Base-by-base conservation (phyloP, 1,139 yeast species). In the Geotrichum restrictum region DNA sequence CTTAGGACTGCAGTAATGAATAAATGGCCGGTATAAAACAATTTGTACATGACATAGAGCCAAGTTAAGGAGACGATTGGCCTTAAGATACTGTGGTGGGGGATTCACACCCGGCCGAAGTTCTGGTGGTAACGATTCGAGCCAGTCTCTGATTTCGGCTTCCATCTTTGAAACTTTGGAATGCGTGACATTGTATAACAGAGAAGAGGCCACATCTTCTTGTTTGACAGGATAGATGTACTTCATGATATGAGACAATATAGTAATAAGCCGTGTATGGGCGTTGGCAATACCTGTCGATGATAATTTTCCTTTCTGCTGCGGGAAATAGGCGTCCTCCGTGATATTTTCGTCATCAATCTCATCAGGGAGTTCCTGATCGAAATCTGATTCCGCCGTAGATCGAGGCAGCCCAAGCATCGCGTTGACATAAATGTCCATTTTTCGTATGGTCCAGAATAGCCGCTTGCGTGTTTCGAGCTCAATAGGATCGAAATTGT, bases 391-490 rank as follows among this genome's bases (percentile, higher is more conserved):
- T 56, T 84, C 88, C 48, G 75, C 69, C 4, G 70, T 64, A 58
- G 79, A 74, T 59, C 93, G 74, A 1, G 98, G 98, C 52, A 89
- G 73, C 1, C 98, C 97, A 57, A 91, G 69, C 77, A 91, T 83
- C 2, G 96, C 88, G 67, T 88, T 88, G 56, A 88, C 87, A 65
- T 89, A 89, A 47, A 89, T 82, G 64, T 91, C 97, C 89, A 89
- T 83, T 65, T 89, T 89, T 66, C 88, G 85, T 58, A 91, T 85
- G 1, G 96, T 86, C 81, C 88, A 89, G 64, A 89, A 89, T 34
- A 89, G 71, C 58, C 97, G 75, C 65, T 88, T 89, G 55, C 97
- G 74, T 37, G 88, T 86, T 65, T 91, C 97, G 37, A 84, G 73
- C 66, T 88, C 96, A 44, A 88, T 83, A 0, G 95, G 95, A 61